Evolutionary conservation across 768 basidiomycete genomes (phyloP), one percentile per base, ranked within the genome.

Genomic region (Pulveroboletus sp.): DNA sequence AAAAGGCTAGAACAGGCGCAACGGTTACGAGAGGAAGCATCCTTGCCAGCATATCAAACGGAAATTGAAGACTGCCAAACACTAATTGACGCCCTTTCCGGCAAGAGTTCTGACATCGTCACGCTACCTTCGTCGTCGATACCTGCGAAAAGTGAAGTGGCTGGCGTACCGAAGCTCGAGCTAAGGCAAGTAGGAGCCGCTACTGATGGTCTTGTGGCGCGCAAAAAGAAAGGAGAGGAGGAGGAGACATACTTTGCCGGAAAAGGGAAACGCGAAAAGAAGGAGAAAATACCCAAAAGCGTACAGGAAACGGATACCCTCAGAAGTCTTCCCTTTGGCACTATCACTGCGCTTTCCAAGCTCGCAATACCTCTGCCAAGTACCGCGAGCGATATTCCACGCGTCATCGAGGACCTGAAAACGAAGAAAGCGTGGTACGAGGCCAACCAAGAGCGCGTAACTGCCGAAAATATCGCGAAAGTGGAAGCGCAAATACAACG

Each of bases 51-150:
- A 0, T 98, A 81, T 77, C 89, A 91, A 62, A 77, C 83, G 45
- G 83, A 97, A 66, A 93, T 99, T 60, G 92, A 98, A 73, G 96
- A 98, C 66, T 97, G 93, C 72, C 86, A 90, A 63, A 95, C 88
- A 4, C 81, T 96, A 56, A 85, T 95, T 63, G 87, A 93, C 67
- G 83, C 76, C 63, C 83, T 96, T 70, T 83, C 79, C 16, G 86
- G 86, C 20, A 88, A 85, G 68, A 69, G 71, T 37, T 71, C 71
- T 34, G 77, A 73, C 13, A 70, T 71, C 32, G 69, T 70, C 29
- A 67, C 71, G 12, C 66, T 73, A 55, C 73, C 78, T 49, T 71
- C 75, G n/a, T 63, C 69, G 26, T 66, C 76, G 34, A 48, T 67
- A 27, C 53, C 67, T 9, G 74, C 72, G 57, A 68, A 71, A 45